phyloP scores from a whole-genome alignment of 805 yeast genomes.

The Starmerella stellata region DNA sequence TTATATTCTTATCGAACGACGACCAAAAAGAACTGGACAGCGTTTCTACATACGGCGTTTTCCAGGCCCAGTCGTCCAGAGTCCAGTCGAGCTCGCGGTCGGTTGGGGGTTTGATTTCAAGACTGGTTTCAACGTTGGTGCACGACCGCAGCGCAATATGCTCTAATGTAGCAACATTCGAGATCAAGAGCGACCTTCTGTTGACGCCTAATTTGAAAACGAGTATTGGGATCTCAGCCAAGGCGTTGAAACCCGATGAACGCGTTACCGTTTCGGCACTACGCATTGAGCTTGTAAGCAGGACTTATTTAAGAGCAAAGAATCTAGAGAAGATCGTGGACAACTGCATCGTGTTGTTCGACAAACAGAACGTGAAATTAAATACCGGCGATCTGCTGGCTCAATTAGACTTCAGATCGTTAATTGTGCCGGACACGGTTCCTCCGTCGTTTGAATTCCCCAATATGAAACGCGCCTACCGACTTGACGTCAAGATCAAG shows the following conservation, averaged over 20 bases:
- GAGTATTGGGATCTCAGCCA: slow-evolving; percentile 8
- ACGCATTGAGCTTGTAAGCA: slow-evolving; percentile 4
- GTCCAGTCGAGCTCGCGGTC: slow-evolving; percentile 9
- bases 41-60: slow-evolving; percentile 14
- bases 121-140: slow-evolving; percentile 9
- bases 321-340: slow-evolving; percentile 9
- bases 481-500: slow-evolving; percentile 20
- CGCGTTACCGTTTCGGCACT: slow-evolving; percentile 5
- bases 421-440: slow-evolving; percentile 31
- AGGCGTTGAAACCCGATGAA: slow-evolving; percentile 1
- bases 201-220: slow-evolving; percentile 14
- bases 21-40: slow-evolving; percentile 5
- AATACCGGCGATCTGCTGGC: slow-evolving; percentile 16
- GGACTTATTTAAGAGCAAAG: slow-evolving; percentile 11
- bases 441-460: slow-evolving; percentile 42
- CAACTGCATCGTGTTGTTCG: slow-evolving; percentile 1
- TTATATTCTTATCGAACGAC: slow-evolving; percentile 33
- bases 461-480: slow-evolving; percentile 34
- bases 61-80: slow-evolving; percentile 3
- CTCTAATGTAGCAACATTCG: slow-evolving; percentile 7
- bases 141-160: slow-evolving; percentile 13
- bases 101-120: slow-evolving; percentile 10
- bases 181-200: slow-evolving; percentile 10
- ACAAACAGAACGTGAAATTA: slow-evolving; percentile 3
- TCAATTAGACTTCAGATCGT: slow-evolving; percentile 17